phyloP scores from a whole-genome alignment of 106 monocot genomes.

The Amphibolis antarctica region DNA sequence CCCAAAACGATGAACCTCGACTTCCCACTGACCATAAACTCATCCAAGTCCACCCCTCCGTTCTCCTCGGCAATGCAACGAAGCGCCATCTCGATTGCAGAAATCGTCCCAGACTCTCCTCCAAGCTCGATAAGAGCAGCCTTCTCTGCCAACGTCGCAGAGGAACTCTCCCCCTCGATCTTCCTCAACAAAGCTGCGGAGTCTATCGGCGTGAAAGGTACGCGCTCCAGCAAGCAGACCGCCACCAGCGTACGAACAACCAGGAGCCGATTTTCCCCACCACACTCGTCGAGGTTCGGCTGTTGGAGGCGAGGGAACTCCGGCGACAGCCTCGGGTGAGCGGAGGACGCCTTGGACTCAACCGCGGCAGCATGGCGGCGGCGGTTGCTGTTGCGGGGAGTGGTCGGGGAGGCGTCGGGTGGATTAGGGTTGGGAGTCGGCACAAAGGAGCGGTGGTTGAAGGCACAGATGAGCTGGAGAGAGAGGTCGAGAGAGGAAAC shows the following conservation, averaged over 20 bases:
- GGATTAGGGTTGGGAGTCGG: conserved; percentile 53
- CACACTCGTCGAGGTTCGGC: not conserved
- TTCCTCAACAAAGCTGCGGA: conserved; percentile 52
- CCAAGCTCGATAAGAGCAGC: conserved; percentile 59
- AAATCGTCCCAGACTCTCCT: conserved; percentile 46
- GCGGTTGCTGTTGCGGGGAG: conserved; percentile 17
- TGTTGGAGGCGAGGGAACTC: conserved; percentile 5
- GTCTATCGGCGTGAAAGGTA: conserved; percentile 74
- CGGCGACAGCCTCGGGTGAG: conserved; percentile 13
- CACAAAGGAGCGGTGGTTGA: conserved; percentile 69
- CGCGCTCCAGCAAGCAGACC: conserved; percentile 78
- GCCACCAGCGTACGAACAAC: conserved; percentile 79
- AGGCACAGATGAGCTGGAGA: conserved; percentile 64
- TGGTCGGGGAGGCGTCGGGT: conserved; percentile 4
- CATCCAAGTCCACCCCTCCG: conserved; percentile 70
- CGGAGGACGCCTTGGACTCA: not conserved
- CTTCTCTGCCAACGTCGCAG: conserved; percentile 44
- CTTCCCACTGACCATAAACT: conserved; percentile 64
- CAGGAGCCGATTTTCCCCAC: conserved; percentile 32
- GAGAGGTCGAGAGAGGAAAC: conserved; percentile 58
- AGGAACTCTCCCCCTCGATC: conserved; percentile 52
- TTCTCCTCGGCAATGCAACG: conserved; percentile 57
- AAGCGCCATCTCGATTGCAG: conserved; percentile 61
- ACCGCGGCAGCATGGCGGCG: conserved; percentile 10
- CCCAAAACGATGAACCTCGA: conserved; percentile 61